Evolutionary conservation across 495 filamentous ascomycete genomes (phyloP).

Genomic region (Rhypophila decipiens): DNA sequence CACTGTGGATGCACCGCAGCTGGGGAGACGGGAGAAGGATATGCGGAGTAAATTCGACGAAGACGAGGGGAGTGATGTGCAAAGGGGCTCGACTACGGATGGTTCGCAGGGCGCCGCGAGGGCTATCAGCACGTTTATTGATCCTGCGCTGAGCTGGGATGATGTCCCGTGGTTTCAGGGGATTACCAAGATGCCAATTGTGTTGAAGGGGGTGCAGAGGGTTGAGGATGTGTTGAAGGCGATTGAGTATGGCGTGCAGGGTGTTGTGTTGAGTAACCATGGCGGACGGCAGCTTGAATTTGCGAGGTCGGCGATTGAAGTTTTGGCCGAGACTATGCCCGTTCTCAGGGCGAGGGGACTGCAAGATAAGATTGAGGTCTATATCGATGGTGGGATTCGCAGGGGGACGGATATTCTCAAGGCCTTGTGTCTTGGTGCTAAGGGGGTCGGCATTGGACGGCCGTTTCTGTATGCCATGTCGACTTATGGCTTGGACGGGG

Average conservation of each 20-base stretch:
- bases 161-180: slow-evolving; percentile 92
- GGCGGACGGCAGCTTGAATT: slow-evolving; percentile 96
- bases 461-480: slow-evolving; percentile 97
- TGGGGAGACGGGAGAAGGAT: slow-evolving; percentile 88
- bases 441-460: slow-evolving; percentile 87
- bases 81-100: slow-evolving; percentile 66
- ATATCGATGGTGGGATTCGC: slow-evolving; percentile 82
- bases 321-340: slow-evolving; percentile 95
- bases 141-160: slow-evolving; percentile 82
- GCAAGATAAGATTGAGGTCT: slow-evolving; percentile 83
- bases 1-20: slow-evolving; percentile 94
- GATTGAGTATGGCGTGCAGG: slow-evolving; percentile 75
- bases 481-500: slow-evolving; percentile 80
- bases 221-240: slow-evolving; percentile 91
- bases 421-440: slow-evolving; percentile 87
- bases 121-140: slow-evolving; percentile 90
- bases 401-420: slow-evolving; percentile 94
- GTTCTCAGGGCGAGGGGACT: slow-evolving; percentile 75
- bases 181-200: slow-evolving; percentile 93
- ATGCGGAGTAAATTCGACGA: slow-evolving; percentile 94
- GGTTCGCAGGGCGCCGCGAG: slow-evolving; percentile 85
- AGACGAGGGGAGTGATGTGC: slow-evolving; percentile 79
- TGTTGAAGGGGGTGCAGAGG: slow-evolving; percentile 93
- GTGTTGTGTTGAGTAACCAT: slow-evolving; percentile 95
- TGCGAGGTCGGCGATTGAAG: slow-evolving; percentile 82